Percentiles rank a stretch among this genome's conserved stretches.
These are phyloP conservation scores for Tolypocladium tropicale DNA, from an alignment of 2,329 filamentous ascomycete genomes.

Conservation along the genomic window DNA sequence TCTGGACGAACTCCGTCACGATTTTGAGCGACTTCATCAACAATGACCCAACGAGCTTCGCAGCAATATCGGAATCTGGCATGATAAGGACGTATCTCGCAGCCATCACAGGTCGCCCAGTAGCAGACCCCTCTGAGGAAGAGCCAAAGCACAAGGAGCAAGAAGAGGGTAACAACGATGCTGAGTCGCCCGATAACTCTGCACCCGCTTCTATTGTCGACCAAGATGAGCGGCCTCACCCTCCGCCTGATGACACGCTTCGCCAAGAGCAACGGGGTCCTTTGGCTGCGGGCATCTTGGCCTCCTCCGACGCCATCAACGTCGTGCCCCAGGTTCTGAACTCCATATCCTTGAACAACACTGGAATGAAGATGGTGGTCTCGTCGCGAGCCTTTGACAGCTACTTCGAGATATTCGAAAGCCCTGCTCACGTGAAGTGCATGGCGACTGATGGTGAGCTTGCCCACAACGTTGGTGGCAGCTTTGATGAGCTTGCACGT, in stretches of 20 bases:
- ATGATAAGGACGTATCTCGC: constrained; percentile 80
- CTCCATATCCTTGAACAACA: constrained; percentile 84
- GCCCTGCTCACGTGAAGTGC: constrained; percentile 74
- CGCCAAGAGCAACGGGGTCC: constrained; percentile 30
- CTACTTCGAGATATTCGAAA: constrained; percentile 96
- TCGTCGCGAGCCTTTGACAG: constrained; percentile 72
- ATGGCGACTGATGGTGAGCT: constrained; percentile 65
- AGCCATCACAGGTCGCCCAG: constrained; percentile 54
- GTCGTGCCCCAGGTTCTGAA: constrained; percentile 82
- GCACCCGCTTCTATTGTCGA: constrained; percentile 26
- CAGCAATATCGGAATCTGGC: constrained; percentile 88
- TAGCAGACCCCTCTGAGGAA: constrained; percentile 22
- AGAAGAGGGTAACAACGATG: constrained; percentile 22
- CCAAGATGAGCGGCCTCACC: constrained; percentile 35
- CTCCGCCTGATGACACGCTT: constrained; percentile 40
- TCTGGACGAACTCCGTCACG: constrained; percentile 90
- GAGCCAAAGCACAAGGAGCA: constrained; percentile 18
- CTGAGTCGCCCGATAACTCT: constrained; percentile 28
- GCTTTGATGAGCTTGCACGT: constrained; percentile 87
- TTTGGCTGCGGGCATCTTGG: constrained; percentile 64
- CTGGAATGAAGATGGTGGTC: constrained; percentile 79
- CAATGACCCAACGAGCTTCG: constrained; percentile 95
- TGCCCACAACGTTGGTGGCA: constrained; percentile 63
- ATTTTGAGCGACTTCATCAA: constrained; percentile 96
- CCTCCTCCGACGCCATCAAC: constrained; percentile 80